These are phyloP conservation scores for Helichrysum umbraculigerum DNA, from an alignment of 129 eudicot species.

Conservation along the genomic window DNA sequence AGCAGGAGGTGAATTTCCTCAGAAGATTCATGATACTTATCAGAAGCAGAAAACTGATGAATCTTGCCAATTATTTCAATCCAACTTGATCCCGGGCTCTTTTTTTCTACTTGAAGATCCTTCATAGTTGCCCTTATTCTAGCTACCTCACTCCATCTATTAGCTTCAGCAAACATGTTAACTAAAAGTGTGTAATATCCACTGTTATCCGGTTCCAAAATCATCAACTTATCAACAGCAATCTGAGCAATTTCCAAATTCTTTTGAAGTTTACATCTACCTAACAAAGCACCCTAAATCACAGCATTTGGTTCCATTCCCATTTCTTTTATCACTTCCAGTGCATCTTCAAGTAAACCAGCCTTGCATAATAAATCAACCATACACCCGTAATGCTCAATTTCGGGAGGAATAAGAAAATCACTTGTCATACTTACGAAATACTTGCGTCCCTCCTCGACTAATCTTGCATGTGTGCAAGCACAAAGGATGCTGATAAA, in stretches of 20 bases:
- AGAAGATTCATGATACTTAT: slow-evolving; percentile 59
- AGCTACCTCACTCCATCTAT: slow-evolving; percentile 76
- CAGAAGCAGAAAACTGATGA: slow-evolving; percentile 80
- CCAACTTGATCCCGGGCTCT: slow-evolving; percentile 83
- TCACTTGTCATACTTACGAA: slow-evolving; percentile 36
- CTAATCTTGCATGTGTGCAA: slow-evolving; percentile 76
- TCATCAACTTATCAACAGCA: slow-evolving; percentile 52
- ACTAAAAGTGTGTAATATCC: slow-evolving; percentile 67
- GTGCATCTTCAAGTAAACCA: slow-evolving; percentile 65
- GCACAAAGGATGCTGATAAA: slow-evolving; percentile 79
- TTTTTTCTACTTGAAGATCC: slow-evolving; percentile 62
- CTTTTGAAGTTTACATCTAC: slow-evolving; percentile 81
- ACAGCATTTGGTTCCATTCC: slow-evolving; percentile 75
- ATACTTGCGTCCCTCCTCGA: slow-evolving; percentile 47
- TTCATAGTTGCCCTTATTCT: slow-evolving; percentile 60
- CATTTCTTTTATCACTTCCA: slow-evolving; percentile 63
- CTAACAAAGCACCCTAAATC: slow-evolving; percentile 79
- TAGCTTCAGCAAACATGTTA: slow-evolving; percentile 82
- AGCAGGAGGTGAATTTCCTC: slow-evolving; percentile 50
- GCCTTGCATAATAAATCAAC: slow-evolving; percentile 83
- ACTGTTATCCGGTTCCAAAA: slow-evolving; percentile 79
- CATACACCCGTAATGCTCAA: slow-evolving; percentile 90
- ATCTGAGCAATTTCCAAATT: slow-evolving; percentile 69
- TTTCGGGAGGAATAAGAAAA: slow-evolving; percentile 52
- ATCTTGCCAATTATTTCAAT: slow-evolving; percentile 62